Evolutionary conservation across 2,329 filamentous ascomycete genomes (phyloP), one percentile per base, ranked within the genome.

Genomic region (Dothideomycetes sp.): DNA sequence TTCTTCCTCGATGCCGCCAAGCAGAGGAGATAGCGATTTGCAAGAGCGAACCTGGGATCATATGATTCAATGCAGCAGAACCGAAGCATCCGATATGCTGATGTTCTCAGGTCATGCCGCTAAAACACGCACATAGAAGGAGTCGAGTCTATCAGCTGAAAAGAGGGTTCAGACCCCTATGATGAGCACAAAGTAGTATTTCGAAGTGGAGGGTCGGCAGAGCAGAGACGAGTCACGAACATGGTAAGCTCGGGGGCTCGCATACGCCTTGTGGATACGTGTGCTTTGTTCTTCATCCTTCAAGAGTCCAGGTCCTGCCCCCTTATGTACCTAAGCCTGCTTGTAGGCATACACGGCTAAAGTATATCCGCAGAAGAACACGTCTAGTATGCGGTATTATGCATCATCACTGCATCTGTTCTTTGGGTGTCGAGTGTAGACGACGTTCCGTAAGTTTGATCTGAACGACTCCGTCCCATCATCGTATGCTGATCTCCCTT

Each of bases 221-320:
- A 28, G 13, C 6, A n/a, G n/a, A n/a, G n/a, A n/a, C n/a, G n/a
- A n/a, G n/a, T n/a, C n/a, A n/a, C n/a, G n/a, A n/a, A 20, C 12
- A 12, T 33, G n/a, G 28, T 33, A 39, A 28, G 35, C 17, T 31
- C 11, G 13, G n/a, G 27, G 7, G 19, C 18, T 19, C 16, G 34
- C 34, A 29, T 37, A 29, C n/a, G 25, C 16, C 20, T 16, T 16
- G 34, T 37, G 34, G 34, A 37, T 30, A 37, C 25, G 11, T 11
- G 16, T 29, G 30, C 34, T 24, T 39, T 39, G 35, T 39, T 39
- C 35, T 39, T 39, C 22, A 18, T n/a, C 27, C 28, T 18, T 18
- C 7, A 31, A 15, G 18, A n/a, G n/a, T n/a, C n/a, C n/a, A n/a
- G n/a, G n/a, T n/a, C n/a, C n/a, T n/a, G n/a, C n/a, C n/a, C n/a